Evolutionary conservation across 169 alveolate species (phyloP).

Genomic region (Plasmodium fragile): DNA sequence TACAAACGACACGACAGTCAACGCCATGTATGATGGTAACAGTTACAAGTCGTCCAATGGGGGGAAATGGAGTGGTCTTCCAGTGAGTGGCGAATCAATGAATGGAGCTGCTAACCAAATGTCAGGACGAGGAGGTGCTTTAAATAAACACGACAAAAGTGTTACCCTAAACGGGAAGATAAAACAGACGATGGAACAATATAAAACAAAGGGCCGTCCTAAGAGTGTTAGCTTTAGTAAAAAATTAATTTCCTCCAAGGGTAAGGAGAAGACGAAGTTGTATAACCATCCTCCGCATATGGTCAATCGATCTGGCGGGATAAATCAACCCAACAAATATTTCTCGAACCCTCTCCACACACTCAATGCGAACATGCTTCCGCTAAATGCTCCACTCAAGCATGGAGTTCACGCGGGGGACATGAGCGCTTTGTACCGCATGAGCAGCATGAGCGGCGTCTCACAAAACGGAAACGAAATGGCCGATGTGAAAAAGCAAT

Average conservation of each 20-base stretch:
- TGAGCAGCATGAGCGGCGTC: not conserved
- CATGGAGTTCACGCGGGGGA: not conserved
- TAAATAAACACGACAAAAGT: not conserved
- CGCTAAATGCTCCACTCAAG: not conserved
- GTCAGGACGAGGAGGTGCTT: not conserved
- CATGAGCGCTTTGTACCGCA: not conserved
- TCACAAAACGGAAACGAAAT: not conserved
- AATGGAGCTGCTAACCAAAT: not conserved
- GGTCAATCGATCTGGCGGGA: not conserved
- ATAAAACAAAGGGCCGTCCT: not conserved
- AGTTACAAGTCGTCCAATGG: not conserved
- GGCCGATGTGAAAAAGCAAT: not conserved
- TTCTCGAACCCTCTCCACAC: not conserved
- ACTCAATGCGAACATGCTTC: not conserved
- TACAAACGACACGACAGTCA: not conserved
- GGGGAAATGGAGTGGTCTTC: not conserved
- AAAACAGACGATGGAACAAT: not conserved
- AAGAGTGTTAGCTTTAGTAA: not conserved
- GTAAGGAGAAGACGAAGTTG: not conserved
- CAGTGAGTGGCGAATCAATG: not conserved
- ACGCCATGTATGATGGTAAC: not conserved
- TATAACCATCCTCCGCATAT: not conserved
- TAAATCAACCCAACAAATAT: not conserved
- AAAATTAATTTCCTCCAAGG: not conserved
- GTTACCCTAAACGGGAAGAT: not conserved